Conservation (phyloP, 441 rosid species). For the Metrosideros polymorpha region DNA sequence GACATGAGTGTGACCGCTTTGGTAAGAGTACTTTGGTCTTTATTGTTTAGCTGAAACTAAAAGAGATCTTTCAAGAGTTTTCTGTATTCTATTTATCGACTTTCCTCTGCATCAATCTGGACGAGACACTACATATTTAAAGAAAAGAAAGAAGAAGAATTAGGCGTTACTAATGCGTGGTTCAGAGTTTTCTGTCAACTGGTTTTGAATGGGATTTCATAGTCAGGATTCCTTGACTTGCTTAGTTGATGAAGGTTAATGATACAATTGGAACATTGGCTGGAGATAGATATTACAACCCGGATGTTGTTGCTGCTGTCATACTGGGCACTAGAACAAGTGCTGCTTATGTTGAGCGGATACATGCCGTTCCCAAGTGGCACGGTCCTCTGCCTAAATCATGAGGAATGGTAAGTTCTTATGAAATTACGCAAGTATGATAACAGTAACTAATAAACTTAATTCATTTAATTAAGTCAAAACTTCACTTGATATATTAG, state of each 20-base stretch:
- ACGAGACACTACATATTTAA: background rate
- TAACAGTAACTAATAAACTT: too few relatives aligned
- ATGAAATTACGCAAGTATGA: too few relatives aligned
- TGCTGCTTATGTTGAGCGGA: slow-evolving; percentile 41
- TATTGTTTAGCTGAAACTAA: background rate
- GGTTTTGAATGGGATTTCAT: background rate
- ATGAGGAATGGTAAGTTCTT: slow-evolving; percentile 30
- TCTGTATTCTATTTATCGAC: background rate
- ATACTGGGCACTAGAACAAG: slow-evolving; percentile 41
- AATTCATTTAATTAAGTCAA: too few relatives aligned
- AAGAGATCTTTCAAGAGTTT: background rate
- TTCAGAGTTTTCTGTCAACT: background rate
- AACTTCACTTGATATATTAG: too few relatives aligned
- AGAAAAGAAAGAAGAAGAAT: too few relatives aligned
- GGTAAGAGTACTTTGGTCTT: slow-evolving; percentile 8
- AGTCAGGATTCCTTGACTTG: slow-evolving; percentile 3
- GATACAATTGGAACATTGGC: slow-evolving; percentile 44
- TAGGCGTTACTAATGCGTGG: background rate
- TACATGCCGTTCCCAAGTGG: slow-evolving; percentile 29
- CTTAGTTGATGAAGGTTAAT: slow-evolving; percentile 32
- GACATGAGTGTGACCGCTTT: slow-evolving; percentile 23
- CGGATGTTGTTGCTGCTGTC: slow-evolving; percentile 42
- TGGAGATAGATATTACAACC: slow-evolving; percentile 44
- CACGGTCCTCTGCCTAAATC: slow-evolving; percentile 13
- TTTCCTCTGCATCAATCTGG: background rate